Conservation (phyloP, 2,329 filamentous ascomycete species). For the Bimuria novae-zelandiae region DNA sequence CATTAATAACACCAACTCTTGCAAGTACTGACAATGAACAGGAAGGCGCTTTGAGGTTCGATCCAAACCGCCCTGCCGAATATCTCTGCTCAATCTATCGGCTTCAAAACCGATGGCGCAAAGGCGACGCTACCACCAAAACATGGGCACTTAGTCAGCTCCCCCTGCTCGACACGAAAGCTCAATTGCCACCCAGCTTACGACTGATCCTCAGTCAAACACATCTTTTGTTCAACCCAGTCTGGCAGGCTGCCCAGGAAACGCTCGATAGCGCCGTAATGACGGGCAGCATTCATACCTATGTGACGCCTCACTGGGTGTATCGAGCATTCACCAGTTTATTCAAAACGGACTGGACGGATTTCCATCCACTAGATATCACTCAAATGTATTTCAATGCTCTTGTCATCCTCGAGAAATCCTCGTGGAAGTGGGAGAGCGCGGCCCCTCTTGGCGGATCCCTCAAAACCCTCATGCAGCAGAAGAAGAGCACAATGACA, state of each 20-base stretch:
- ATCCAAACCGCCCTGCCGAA: constrained; percentile 31
- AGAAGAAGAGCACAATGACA: constrained; percentile 35
- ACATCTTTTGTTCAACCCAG: constrained; percentile 38
- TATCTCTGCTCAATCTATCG: constrained; percentile 43
- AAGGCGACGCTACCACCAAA: constrained; percentile 29
- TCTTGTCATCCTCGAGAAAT: constrained; percentile 39
- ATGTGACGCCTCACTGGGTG: constrained; percentile 43
- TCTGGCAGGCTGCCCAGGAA: constrained; percentile 39
- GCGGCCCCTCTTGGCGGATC: constrained; percentile 33
- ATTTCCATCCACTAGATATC: constrained; percentile 35
- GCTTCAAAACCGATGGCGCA: constrained; percentile 42
- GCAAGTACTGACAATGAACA: constrained; percentile 18
- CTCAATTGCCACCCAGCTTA: constrained; percentile 31
- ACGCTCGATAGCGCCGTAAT: constrained; percentile 39
- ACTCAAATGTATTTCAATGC: constrained; percentile 44
- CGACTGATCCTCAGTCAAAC: constrained; percentile 39
- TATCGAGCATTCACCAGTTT: constrained; percentile 39
- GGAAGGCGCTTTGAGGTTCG: constrained; percentile 36
- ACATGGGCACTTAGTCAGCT: constrained; percentile 28
- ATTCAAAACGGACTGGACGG: constrained; percentile 36
- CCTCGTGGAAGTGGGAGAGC: constrained; percentile 40
- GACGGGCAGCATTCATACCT: constrained; percentile 36
- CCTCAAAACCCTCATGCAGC: constrained; percentile 37
- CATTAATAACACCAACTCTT: background rate
- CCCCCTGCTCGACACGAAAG: constrained; percentile 31